phyloP scores from a whole-genome alignment of 2,329 filamentous ascomycete species.

The Colletotrichum godetiae region DNA sequence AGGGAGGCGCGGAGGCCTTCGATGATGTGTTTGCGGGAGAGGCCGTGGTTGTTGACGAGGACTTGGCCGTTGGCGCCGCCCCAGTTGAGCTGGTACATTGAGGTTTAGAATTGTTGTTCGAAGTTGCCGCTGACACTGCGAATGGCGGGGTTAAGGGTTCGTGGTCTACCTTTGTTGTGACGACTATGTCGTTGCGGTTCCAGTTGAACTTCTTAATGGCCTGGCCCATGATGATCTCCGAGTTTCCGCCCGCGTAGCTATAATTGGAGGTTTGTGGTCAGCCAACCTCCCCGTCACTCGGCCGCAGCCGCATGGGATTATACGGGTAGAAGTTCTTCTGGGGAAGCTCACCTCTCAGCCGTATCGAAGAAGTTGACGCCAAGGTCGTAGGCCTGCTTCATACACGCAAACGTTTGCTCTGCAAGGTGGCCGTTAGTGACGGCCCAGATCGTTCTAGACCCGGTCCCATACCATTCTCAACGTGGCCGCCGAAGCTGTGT shows the following conservation, averaged over 20 bases:
- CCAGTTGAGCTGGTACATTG: slow-evolving; percentile 65
- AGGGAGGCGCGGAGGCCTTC: slow-evolving; percentile 70
- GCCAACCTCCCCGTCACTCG: slow-evolving; percentile 36
- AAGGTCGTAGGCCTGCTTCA: slow-evolving; percentile 70
- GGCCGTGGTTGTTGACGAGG: slow-evolving; percentile 69
- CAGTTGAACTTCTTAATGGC: slow-evolving; percentile 71
- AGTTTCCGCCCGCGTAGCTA: slow-evolving; percentile 68
- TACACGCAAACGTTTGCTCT: slow-evolving; percentile 70
- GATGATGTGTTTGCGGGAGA: slow-evolving; percentile 71
- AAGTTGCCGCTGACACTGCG: not conserved
- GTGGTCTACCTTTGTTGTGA: slow-evolving; percentile 61
- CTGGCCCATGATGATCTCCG: slow-evolving; percentile 72
- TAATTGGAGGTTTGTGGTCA: slow-evolving; percentile 34
- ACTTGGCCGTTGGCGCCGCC: slow-evolving; percentile 70
- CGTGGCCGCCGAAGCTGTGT: slow-evolving; percentile 43
- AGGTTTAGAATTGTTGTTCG: not conserved
- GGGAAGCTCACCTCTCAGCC: slow-evolving; percentile 55
- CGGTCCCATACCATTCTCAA: slow-evolving; percentile 41
- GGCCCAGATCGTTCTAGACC: not conserved
- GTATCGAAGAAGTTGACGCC: slow-evolving; percentile 74
- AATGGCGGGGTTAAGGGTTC: too few species aligned
- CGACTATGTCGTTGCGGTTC: slow-evolving; percentile 71
- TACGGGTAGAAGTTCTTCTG: not conserved
- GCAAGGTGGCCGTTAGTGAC: slow-evolving; percentile 1
- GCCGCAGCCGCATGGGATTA: slow-evolving; percentile 41